These are phyloP conservation scores for Alnus rubra DNA, from an alignment of 306 rosid genomes.

Conservation along the genomic window DNA sequence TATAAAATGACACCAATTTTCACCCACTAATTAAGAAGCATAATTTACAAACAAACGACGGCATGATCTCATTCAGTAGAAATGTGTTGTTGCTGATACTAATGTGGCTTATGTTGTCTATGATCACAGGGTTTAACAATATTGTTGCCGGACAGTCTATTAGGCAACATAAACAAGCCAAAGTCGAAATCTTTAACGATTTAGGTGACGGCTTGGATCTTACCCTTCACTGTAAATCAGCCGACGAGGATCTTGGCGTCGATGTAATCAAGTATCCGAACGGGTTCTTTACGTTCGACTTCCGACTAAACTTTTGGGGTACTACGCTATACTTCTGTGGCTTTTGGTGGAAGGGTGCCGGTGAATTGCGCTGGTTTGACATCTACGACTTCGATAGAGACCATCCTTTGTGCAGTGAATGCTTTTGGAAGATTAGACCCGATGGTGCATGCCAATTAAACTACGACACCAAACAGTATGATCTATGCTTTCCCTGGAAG, in stretches of 20 bases:
- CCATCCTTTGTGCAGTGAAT: not conserved
- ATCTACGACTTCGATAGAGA: not conserved
- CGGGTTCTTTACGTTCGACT: not conserved
- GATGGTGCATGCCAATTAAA: not conserved
- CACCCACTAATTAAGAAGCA: not conserved
- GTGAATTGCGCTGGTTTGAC: not conserved
- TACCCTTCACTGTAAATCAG: not conserved
- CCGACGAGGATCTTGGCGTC: not conserved
- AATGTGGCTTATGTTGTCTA: not conserved
- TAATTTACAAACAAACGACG: not conserved
- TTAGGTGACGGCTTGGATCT: not conserved
- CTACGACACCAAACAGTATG: not conserved
- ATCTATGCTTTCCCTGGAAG: not conserved
- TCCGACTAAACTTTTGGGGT: not conserved
- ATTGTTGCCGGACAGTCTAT: not conserved
- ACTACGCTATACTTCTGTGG: not conserved
- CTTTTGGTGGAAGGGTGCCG: not conserved
- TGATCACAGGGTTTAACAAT: not conserved
- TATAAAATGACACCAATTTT: not conserved
- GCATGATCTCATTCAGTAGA: not conserved
- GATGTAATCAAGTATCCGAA: not conserved
- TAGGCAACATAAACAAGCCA: not conserved
- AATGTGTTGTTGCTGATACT: not conserved
- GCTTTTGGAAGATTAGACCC: not conserved
- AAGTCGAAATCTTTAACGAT: not conserved